phyloP scores from a whole-genome alignment of 2,329 filamentous ascomycete species.

The Hypocreales sp. region DNA sequence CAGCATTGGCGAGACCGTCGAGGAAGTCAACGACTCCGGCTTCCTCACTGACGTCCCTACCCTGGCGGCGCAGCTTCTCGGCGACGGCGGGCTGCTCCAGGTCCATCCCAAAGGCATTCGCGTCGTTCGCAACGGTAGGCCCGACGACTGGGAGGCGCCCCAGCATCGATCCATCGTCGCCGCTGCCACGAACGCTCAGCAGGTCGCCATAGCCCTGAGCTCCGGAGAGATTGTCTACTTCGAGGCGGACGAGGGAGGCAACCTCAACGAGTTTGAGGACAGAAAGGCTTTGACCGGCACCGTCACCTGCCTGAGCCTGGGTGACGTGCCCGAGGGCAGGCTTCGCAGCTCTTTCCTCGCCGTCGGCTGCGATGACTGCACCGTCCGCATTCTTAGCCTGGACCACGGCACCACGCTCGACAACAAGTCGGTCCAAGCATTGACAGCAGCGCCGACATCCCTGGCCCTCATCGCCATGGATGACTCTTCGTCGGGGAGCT shows the following conservation, averaged over 20 bases:
- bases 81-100: conserved; percentile 83
- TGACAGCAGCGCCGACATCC: conserved; percentile 79
- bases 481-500: conserved; percentile 78
- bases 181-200: conserved; percentile 80
- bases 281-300: conserved; percentile 91
- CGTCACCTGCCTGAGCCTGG: conserved; percentile 86
- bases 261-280: conserved; percentile 85
- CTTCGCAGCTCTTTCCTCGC: conserved; percentile 84
- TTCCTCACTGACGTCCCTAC: conserved; percentile 84
- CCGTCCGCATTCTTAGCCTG: conserved; percentile 80
- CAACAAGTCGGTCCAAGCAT: conserved; percentile 84
- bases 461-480: conserved; percentile 91
- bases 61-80: conserved; percentile 82
- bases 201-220: conserved; percentile 86
- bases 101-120: conserved; percentile 94
- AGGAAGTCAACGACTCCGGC: conserved; percentile 86
- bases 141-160: conserved; percentile 89
- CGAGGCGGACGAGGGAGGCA: conserved; percentile 86
- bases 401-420: conserved; percentile 84
- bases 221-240: conserved; percentile 97
- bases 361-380: conserved; percentile 92
- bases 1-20: conserved; percentile 91
- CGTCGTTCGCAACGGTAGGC: conserved; percentile 62
- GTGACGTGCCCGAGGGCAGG: conserved; percentile 80
- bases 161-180: conserved; percentile 92